A percentile compares a stretch with the other conserved stretches of the same genome.
phyloP scores from a whole-genome alignment of 306 rosid genomes.

The Delonix regia region DNA sequence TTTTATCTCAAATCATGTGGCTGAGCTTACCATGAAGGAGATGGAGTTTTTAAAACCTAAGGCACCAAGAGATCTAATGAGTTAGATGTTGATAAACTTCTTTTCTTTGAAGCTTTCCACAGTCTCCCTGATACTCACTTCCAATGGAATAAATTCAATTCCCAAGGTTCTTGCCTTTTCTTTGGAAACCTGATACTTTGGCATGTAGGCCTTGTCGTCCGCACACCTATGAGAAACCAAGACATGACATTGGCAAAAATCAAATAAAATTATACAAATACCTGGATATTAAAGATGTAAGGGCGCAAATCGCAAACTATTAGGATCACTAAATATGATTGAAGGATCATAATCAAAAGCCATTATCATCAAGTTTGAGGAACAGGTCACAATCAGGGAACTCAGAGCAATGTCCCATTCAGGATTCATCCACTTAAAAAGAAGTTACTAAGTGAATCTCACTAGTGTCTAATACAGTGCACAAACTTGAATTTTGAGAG shows the following conservation, averaged over 20 bases:
- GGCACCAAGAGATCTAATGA: neutral
- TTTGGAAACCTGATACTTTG: neutral
- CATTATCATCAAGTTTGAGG: neutral
- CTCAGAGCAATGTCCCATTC: neutral
- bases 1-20: too few species aligned
- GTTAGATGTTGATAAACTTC: neutral
- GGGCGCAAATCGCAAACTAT: neutral
- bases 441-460: neutral
- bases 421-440: too few species aligned
- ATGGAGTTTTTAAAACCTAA: too few species aligned
- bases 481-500: too few species aligned
- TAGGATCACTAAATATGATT: neutral
- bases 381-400: neutral
- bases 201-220: neutral
- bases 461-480: neutral
- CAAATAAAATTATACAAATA: neutral
- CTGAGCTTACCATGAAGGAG: too few species aligned
- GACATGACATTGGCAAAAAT: neutral
- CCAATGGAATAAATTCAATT: neutral
- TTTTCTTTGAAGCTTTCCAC: neutral
- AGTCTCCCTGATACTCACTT: neutral
- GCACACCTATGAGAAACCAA: neutral
- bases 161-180: neutral
- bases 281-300: neutral
- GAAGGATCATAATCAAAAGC: neutral